A percentile compares a stretch with the other conserved stretches of the same genome.
Evolutionary conservation across 331 rosid species (phyloP).

Genomic region (Telfairia occidentalis): DNA sequence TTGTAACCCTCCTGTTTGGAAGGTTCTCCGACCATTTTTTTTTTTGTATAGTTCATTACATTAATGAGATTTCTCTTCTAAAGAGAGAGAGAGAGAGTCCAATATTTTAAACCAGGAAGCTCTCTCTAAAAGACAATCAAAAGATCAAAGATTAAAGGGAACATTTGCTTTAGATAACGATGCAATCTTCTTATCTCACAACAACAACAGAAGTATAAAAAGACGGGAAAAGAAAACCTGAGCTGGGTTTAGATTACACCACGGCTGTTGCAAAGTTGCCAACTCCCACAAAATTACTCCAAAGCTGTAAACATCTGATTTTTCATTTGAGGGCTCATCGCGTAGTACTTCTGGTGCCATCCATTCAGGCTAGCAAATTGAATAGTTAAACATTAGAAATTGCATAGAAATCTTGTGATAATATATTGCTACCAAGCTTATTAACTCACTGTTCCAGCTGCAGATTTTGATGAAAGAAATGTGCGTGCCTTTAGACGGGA

Average conservation of each 20-base stretch:
- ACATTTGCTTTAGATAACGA: not conserved
- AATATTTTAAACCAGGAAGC: not conserved
- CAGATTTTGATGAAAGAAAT: constrained; percentile 92
- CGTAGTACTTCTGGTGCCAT: constrained; percentile 99
- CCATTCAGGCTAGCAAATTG: constrained; percentile 80
- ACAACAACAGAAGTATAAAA: not conserved
- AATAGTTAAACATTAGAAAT: not conserved
- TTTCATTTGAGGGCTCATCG: constrained; percentile 93
- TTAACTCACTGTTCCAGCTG: constrained; percentile 94
- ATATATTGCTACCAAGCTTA: constrained; percentile 10
- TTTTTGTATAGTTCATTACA: not conserved
- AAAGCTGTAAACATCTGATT: constrained; percentile 90
- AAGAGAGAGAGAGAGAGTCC: not conserved
- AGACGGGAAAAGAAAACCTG: constrained; percentile 38
- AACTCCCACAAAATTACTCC: constrained; percentile 96
- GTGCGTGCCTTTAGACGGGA: constrained; percentile 92
- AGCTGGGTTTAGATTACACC: constrained; percentile 85
- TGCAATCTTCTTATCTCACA: not conserved
- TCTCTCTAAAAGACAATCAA: not conserved
- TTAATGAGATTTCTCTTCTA: not conserved
- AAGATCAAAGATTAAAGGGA: not conserved
- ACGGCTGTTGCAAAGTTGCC: constrained; percentile 84
- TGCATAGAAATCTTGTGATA: constrained; percentile 7
- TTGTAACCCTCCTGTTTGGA: not conserved
- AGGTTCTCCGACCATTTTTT: not conserved